Evolutionary conservation across 352 stramenopile species (phyloP).

Genomic region (Aphanomyces stellatus): DNA sequence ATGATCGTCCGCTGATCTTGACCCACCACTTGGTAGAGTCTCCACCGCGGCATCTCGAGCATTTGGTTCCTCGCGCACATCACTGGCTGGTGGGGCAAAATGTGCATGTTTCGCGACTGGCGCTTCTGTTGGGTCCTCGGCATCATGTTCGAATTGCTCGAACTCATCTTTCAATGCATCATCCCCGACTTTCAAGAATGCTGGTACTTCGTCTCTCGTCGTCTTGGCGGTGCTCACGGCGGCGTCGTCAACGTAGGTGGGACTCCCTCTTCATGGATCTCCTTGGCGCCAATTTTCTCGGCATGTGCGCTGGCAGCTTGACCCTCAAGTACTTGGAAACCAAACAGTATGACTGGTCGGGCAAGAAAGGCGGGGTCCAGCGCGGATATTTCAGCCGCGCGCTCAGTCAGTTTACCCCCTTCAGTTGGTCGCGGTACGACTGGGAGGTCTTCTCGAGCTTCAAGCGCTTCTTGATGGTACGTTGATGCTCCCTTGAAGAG

Average conservation of each 20-base stretch:
- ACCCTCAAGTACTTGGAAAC: slow-evolving; percentile 75
- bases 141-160: slow-evolving; percentile 86
- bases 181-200: slow-evolving; percentile 92
- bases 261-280: slow-evolving; percentile 89
- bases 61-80: slow-evolving; percentile 84
- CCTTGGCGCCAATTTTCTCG: slow-evolving; percentile 86
- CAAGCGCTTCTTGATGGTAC: slow-evolving; percentile 71
- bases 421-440: slow-evolving; percentile 82
- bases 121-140: slow-evolving; percentile 87
- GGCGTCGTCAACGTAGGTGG: slow-evolving; percentile 40
- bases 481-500: background rate
- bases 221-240: background rate
- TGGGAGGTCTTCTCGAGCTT: slow-evolving; percentile 91
- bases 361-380: slow-evolving; percentile 63
- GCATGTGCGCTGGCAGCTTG: slow-evolving; percentile 72
- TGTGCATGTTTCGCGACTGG: slow-evolving; percentile 92
- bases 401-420: slow-evolving; percentile 84
- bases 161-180: slow-evolving; percentile 83
- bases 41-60: slow-evolving; percentile 62
- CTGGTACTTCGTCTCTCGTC: slow-evolving; percentile 61
- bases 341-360: slow-evolving; percentile 87
- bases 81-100: slow-evolving; percentile 87
- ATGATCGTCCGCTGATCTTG: no score
- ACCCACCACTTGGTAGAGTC: slow-evolving; percentile 25
- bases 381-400: slow-evolving; percentile 51